Conservation (phyloP, 75 land plant species). For the Pinus taeda region DNA sequence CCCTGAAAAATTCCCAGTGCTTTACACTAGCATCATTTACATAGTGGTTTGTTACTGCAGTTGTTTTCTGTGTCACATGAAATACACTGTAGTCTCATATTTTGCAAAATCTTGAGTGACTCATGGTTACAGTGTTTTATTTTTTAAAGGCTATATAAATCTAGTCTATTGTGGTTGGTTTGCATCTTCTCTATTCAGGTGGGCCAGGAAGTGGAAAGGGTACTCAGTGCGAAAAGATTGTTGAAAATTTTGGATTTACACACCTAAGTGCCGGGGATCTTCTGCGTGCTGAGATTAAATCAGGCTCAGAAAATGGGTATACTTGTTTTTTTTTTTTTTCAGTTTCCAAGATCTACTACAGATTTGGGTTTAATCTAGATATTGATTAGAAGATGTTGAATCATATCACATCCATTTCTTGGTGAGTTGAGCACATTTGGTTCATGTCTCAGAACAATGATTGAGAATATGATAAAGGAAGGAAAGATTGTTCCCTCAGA, state of each 20-base stretch:
- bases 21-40: too few relatives aligned
- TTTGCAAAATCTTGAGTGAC: too few relatives aligned
- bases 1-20: too few relatives aligned
- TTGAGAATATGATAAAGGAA: conserved; percentile 89
- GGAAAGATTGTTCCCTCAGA: conserved; percentile 96
- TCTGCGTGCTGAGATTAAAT: conserved; percentile 77
- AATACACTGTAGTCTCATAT: too few relatives aligned
- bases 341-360: not conserved
- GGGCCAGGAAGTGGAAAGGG: conserved; percentile 98
- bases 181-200: conserved; percentile 24
- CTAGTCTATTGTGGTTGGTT: too few relatives aligned
- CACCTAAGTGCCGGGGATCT: conserved; percentile 95
- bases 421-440: not conserved
- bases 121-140: too few relatives aligned
- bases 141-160: too few relatives aligned
- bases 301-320: conserved; percentile 89
- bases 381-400: not conserved
- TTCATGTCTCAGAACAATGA: conserved; percentile 59
- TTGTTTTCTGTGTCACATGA: too few relatives aligned
- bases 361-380: not conserved
- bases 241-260: conserved; percentile 72
- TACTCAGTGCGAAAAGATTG: conserved; percentile 85
- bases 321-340: not conserved
- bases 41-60: too few relatives aligned
- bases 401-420: not conserved